A percentile compares a stretch with the other conserved stretches of the same genome.
Conservation (phyloP, 225 moss, liverwort and hornwort species). For the Marchantia paleacea region DNA sequence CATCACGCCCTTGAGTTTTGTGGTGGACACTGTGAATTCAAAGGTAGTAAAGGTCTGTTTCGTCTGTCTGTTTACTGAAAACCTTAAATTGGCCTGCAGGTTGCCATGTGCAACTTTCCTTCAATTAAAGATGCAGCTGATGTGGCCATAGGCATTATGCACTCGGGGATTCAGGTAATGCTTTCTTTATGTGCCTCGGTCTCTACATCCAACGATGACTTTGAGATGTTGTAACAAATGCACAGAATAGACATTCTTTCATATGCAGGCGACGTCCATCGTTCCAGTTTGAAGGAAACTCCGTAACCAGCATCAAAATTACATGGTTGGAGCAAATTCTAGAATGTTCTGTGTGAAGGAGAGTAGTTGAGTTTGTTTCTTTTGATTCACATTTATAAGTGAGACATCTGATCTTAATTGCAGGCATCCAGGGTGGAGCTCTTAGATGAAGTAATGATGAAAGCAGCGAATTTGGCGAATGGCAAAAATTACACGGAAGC, state of each 20-base stretch:
- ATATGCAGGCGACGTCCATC: not conserved
- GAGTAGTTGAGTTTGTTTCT: not conserved
- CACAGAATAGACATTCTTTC: not conserved
- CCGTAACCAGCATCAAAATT: not conserved
- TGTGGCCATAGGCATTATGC: conserved; percentile 94
- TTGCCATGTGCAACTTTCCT: conserved; percentile 93
- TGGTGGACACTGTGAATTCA: conserved; percentile 8
- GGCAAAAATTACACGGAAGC: conserved; percentile 71
- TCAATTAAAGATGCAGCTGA: conserved; percentile 78
- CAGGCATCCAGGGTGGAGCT: conserved; percentile 97
- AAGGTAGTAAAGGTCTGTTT: not conserved
- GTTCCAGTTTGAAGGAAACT: not conserved
- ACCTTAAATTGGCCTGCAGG: conserved; percentile 45
- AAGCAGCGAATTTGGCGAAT: conserved; percentile 83
- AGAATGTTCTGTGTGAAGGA: no score
- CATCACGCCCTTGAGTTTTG: not conserved
- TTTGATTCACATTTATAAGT: not conserved
- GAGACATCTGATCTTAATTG: conserved; percentile 23
- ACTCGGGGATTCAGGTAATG: conserved; percentile 94
- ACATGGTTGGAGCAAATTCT: not conserved
- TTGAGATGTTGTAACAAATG: not conserved
- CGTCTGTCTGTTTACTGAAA: not conserved
- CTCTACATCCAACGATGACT: not conserved
- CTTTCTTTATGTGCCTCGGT: not conserved
- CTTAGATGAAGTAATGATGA: conserved; percentile 89